Evolutionary conservation across 805 yeast genomes (phyloP).

Genomic region (Kuraishia cidri): DNA sequence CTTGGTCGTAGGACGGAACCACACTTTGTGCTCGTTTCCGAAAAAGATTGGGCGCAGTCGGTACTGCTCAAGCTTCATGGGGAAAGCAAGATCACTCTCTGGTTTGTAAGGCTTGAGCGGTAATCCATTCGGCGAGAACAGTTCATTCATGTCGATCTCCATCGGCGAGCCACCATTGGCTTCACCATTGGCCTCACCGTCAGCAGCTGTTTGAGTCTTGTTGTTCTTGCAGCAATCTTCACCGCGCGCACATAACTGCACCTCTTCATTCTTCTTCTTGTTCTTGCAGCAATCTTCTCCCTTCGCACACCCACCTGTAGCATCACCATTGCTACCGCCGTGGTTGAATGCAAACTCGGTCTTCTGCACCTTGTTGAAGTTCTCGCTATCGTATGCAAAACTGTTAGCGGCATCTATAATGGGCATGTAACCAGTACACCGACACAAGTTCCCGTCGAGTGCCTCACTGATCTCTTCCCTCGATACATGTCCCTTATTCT

Average conservation of each 20-base stretch:
- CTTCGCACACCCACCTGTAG: slow-evolving; percentile 15
- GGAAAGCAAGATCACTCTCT: slow-evolving; percentile 29
- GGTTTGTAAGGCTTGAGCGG: slow-evolving; percentile 28
- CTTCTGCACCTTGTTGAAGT: slow-evolving; percentile 15
- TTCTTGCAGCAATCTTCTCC: slow-evolving; percentile 26
- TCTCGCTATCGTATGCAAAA: slow-evolving; percentile 25
- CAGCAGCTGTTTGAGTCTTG: neutral
- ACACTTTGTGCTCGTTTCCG: slow-evolving; percentile 28
- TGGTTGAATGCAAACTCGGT: slow-evolving; percentile 4
- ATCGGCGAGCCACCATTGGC: slow-evolving; percentile 4
- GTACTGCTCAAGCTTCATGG: slow-evolving; percentile 21
- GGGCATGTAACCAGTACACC: slow-evolving; percentile 43
- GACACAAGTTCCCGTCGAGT: slow-evolving; percentile 36
- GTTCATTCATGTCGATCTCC: slow-evolving; percentile 22
- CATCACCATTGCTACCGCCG: slow-evolving; percentile 2
- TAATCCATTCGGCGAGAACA: slow-evolving; percentile 29
- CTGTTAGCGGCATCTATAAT: slow-evolving; percentile 37
- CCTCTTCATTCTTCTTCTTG: slow-evolving; percentile 3
- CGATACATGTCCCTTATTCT: slow-evolving; percentile 24
- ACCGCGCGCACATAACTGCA: slow-evolving; percentile 8
- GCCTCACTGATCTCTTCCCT: slow-evolving; percentile 31
- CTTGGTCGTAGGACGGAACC: slow-evolving; percentile 34
- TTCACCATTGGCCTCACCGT: neutral
- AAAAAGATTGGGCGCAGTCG: slow-evolving; percentile 19
- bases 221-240: slow-evolving; percentile 12